Base-by-base conservation (phyloP, 352 stramenopile species). In the Thraustotheca clavata region DNA sequence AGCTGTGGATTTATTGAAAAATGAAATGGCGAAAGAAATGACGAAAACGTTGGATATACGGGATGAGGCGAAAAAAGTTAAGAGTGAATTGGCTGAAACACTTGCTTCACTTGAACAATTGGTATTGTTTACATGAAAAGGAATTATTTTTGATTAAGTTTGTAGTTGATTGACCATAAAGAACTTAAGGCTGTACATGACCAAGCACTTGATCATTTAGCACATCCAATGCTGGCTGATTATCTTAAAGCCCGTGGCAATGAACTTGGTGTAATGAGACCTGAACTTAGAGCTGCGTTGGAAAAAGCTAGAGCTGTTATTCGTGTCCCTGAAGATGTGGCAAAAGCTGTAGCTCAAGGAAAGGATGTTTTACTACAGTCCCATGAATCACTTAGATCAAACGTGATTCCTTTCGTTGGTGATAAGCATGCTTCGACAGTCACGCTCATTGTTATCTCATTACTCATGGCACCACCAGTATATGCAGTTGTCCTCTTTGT, bases 151-250 rank as follows among this genome's bases (percentile, higher is more conserved):
- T 62, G 3, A 32, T 16, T 16, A 16, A 24, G 11, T 11, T 3
- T 50, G 1, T 62, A 62, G 55, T 39, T n/a, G 20, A 41, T 54
- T 16, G 43, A 62, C 39, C 26, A 62, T 41, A 26, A 18, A 20
- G 34, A 20, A 22, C 34, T 62, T 4, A 3, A 48, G 40, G 35
- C n/a, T 9, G 34, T 62, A 5, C 43, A 62, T 41, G 26, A 62
- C 38, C 39, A 62, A 18, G 55, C 55, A 26, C 35, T 62, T 12
- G 55, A 62, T 7, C 55, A 62, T 32, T 48, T 62, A n/a, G 55
- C 55, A 14, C 55, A 62, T 52, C 55, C 55, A 27, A 50, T 62
- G 55, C 55, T 62, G 16, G 39, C 55, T 1, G 55, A 62, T 20
- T 62, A 62, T 20, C 43, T 62, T 6, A n/a, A 24, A 24, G 55